Evolutionary conservation across 495 filamentous ascomycete species (phyloP).

Genomic region (Cercophora samala): DNA sequence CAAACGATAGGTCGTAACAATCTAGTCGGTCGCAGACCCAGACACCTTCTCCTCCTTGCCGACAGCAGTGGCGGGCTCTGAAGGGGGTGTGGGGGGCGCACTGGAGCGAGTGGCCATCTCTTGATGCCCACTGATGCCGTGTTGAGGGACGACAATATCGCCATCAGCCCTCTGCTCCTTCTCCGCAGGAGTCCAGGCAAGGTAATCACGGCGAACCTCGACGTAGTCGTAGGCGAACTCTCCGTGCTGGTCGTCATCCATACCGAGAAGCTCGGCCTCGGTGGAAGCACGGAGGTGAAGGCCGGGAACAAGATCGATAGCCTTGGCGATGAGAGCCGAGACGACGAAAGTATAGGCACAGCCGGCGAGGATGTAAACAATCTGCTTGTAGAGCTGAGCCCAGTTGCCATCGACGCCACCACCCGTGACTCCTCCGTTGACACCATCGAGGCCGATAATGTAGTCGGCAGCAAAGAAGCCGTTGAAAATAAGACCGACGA

Average conservation of each 20-base stretch:
- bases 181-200: constrained; percentile 92
- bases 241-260: constrained; percentile 98
- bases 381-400: constrained; percentile 84
- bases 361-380: constrained; percentile 80
- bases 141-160: constrained; percentile 65
- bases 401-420: constrained; percentile 89
- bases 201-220: constrained; percentile 94
- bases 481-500: constrained; percentile 90
- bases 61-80: constrained; percentile 8
- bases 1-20: neutral
- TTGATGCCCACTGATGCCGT: constrained; percentile 75
- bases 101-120: constrained; percentile 23
- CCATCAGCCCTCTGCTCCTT: constrained; percentile 63
- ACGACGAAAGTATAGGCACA: constrained; percentile 79
- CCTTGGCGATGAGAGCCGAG: constrained; percentile 75
- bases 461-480: constrained; percentile 82
- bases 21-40: neutral
- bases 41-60: constrained; percentile 5
- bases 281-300: constrained; percentile 88
- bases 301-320: constrained; percentile 83
- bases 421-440: constrained; percentile 73
- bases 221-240: constrained; percentile 99
- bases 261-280: constrained; percentile 95
- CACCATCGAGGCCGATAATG: constrained; percentile 91
- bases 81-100: constrained; percentile 17